A percentile compares a stretch with the other conserved stretches of the same genome.
phyloP scores from a whole-genome alignment of 2,329 filamentous ascomycete species.

The Aureobasidium sp. region DNA sequence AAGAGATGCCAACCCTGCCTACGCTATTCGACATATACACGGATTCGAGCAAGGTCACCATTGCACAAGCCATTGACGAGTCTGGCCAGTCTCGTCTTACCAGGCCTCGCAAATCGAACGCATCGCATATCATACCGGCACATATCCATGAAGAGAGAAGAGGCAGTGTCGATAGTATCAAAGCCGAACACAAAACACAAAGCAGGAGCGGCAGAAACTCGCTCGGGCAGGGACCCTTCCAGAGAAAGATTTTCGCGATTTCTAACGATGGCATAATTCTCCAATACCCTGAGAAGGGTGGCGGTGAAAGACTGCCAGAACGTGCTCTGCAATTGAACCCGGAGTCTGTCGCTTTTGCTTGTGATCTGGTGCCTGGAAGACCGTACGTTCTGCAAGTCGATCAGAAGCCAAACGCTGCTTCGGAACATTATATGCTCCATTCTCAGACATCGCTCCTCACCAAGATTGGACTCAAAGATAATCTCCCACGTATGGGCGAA shows the following conservation, averaged over 20 bases:
- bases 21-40: constrained; percentile 5
- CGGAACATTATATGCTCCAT: not conserved
- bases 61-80: constrained; percentile 6
- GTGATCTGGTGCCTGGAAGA: constrained; percentile 67
- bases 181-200: not conserved
- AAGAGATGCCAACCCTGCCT: not conserved
- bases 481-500: constrained; percentile 46
- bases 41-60: constrained; percentile 5
- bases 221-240: not conserved
- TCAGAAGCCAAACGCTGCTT: constrained; percentile 30
- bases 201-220: not conserved
- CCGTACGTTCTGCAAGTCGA: constrained; percentile 75
- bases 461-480: constrained; percentile 52
- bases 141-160: constrained; percentile 5
- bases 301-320: constrained; percentile 64
- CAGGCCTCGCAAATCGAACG: constrained; percentile 4
- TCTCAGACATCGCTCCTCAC: constrained; percentile 22
- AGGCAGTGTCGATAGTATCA: constrained; percentile 6
- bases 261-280: constrained; percentile 63
- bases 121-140: constrained; percentile 5
- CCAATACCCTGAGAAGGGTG: constrained; percentile 64
- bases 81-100: not conserved
- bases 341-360: constrained; percentile 71
- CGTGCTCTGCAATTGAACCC: constrained; percentile 64
- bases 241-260: constrained; percentile 60